Percentiles rank a stretch among this genome's conserved stretches.
phyloP scores from a whole-genome alignment of 2,329 filamentous ascomycete genomes.

The Phaeosphaeria sp. region DNA sequence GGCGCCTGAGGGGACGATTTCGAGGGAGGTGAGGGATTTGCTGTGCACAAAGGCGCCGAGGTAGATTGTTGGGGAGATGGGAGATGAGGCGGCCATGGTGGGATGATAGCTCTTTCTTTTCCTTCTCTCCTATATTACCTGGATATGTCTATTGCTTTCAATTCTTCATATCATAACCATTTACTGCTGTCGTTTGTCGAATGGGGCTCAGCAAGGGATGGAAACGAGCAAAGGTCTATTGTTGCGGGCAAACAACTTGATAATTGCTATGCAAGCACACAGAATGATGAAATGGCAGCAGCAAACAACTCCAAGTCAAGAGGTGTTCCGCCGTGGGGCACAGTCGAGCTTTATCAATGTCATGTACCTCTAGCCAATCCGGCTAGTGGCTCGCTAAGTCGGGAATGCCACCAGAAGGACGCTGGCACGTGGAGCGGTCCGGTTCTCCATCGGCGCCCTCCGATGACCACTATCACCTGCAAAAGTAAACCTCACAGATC shows the following conservation, averaged over 20 bases:
- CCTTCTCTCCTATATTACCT: constrained; percentile 1
- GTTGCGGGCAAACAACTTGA: neutral
- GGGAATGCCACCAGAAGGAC: too few relatives aligned
- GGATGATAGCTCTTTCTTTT: constrained; percentile 1
- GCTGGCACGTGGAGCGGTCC: constrained; percentile 23
- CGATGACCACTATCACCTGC: constrained; percentile 11
- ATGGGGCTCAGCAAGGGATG: too few relatives aligned
- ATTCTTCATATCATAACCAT: too few relatives aligned
- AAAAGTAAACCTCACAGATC: constrained; percentile 12
- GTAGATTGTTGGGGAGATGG: constrained; percentile 56
- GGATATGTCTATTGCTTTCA: too few relatives aligned
- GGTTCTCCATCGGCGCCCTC: constrained; percentile 21
- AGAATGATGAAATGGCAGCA: neutral
- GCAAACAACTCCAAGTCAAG: neutral
- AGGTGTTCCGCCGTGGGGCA: constrained; percentile 5
- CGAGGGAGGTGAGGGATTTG: constrained; percentile 56
- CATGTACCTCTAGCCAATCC: constrained; percentile 1
- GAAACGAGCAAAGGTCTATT: too few relatives aligned
- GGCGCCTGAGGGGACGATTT: constrained; percentile 55
- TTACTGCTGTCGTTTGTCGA: too few relatives aligned
- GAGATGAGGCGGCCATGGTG: constrained; percentile 42
- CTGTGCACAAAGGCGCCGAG: constrained; percentile 68
- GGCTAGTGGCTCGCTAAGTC: constrained; percentile 25
- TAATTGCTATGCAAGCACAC: neutral
- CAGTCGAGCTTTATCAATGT: constrained; percentile 22